Conservation (phyloP, 2,329 filamentous ascomycete genomes). For the Nannizzia gypsea region DNA sequence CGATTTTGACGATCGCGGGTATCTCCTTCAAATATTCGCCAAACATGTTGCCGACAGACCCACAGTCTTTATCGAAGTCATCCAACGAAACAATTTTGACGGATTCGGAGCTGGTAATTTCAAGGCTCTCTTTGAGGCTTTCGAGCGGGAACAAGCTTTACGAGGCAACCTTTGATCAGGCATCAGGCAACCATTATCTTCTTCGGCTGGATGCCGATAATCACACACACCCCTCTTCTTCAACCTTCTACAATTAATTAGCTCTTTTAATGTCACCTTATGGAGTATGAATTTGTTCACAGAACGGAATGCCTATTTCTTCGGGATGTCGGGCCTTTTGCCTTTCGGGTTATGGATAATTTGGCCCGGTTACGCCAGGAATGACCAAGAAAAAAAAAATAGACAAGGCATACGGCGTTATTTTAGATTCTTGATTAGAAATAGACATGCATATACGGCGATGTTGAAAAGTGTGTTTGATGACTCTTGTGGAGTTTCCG, state of each 20-base stretch:
- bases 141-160: constrained; percentile 76
- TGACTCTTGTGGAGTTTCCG: background rate
- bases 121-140: constrained; percentile 83
- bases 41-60: constrained; percentile 85
- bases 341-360: background rate
- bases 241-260: background rate
- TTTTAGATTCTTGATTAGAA: background rate
- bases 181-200: no score
- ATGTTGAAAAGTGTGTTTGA: background rate
- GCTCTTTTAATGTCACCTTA: no score
- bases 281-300: no score
- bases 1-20: constrained; percentile 83
- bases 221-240: background rate
- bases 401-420: background rate
- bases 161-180: constrained; percentile 57
- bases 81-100: constrained; percentile 75
- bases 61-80: constrained; percentile 88
- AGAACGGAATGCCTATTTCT: background rate
- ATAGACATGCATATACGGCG: background rate
- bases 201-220: background rate
- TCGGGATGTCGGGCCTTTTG: background rate
- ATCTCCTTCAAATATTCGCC: constrained; percentile 60
- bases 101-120: constrained; percentile 90
- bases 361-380: background rate
- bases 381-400: background rate